Conservation (phyloP, 2,329 filamentous ascomycete species). For the Xylariaceae sp. region DNA sequence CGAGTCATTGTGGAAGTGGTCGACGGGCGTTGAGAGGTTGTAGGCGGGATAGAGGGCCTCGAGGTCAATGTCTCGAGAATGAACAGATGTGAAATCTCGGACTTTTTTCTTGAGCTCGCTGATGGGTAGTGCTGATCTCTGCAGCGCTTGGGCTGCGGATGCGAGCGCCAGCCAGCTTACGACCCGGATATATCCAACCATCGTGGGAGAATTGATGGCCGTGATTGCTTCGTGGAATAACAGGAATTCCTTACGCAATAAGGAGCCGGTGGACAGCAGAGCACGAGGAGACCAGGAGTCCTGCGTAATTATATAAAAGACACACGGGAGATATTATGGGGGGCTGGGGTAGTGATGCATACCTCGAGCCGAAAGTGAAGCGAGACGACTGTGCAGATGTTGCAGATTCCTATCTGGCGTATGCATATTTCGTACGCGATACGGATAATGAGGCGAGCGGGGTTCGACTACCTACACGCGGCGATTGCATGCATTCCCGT, state of each 20-base stretch:
- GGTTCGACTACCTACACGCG: background rate
- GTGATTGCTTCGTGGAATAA: conserved; percentile 8
- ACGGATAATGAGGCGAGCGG: background rate
- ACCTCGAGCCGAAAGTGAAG: too few relatives aligned
- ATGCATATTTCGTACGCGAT: too few relatives aligned
- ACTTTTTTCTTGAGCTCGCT: conserved; percentile 29
- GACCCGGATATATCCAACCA: conserved; percentile 17
- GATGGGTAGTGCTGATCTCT: conserved; percentile 27
- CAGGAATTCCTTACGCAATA: conserved; percentile 6
- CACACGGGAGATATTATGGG: too few relatives aligned
- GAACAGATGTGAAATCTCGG: conserved; percentile 11
- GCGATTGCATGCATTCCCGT: background rate
- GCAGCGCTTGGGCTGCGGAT: conserved; percentile 24
- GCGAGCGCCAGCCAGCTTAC: conserved; percentile 22
- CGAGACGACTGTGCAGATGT: too few relatives aligned
- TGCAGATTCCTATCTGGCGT: too few relatives aligned
- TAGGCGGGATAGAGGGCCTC: conserved; percentile 35
- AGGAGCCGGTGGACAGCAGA: conserved; percentile 1
- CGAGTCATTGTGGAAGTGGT: conserved; percentile 79
- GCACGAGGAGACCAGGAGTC: background rate
- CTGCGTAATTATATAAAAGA: background rate
- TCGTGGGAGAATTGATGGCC: conserved; percentile 8
- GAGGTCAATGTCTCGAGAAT: conserved; percentile 18
- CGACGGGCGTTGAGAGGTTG: conserved; percentile 51
- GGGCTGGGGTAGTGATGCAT: too few relatives aligned